These are phyloP conservation scores for Malbranchea zuffiana DNA, from an alignment of 2,329 filamentous ascomycete species.

Conservation along the genomic window DNA sequence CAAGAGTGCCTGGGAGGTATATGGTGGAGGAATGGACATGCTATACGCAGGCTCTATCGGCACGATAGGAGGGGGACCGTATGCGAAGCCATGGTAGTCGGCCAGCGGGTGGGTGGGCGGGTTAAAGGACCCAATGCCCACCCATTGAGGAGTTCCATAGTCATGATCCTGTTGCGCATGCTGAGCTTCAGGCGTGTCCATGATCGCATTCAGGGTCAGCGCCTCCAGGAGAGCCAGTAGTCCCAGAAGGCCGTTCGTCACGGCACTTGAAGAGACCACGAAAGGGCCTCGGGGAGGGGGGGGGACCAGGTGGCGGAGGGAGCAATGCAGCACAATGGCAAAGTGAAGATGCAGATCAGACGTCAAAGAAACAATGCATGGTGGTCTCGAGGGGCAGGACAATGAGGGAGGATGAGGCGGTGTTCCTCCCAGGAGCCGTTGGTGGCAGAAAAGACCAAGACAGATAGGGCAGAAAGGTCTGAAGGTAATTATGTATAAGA, in stretches of 20 bases:
- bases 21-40: slow-evolving; percentile 48
- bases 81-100: slow-evolving; percentile 56
- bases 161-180: slow-evolving; percentile 35
- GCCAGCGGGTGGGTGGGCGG: slow-evolving; percentile 59
- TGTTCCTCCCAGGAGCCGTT: too few species aligned
- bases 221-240: background rate
- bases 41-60: slow-evolving; percentile 46
- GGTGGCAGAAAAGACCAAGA: too few species aligned
- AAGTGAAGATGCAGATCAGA: too few species aligned
- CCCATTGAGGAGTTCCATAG: slow-evolving; percentile 37
- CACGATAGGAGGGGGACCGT: slow-evolving; percentile 51
- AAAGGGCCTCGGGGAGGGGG: slow-evolving; percentile 6
- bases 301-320: too few species aligned
- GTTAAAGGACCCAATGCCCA: slow-evolving; percentile 38
- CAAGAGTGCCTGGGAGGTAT: slow-evolving; percentile 48
- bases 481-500: too few species aligned
- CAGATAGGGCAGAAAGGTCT: too few species aligned
- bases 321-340: too few species aligned
- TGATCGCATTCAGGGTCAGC: slow-evolving; percentile 15
- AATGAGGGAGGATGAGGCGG: too few species aligned
- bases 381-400: too few species aligned
- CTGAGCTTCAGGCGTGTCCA: slow-evolving; percentile 38
- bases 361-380: too few species aligned
- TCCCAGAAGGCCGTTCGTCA: background rate
- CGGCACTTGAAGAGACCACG: background rate